Evolutionary conservation across 441 rosid species (phyloP).

Genomic region (Theobroma grandiflorum): DNA sequence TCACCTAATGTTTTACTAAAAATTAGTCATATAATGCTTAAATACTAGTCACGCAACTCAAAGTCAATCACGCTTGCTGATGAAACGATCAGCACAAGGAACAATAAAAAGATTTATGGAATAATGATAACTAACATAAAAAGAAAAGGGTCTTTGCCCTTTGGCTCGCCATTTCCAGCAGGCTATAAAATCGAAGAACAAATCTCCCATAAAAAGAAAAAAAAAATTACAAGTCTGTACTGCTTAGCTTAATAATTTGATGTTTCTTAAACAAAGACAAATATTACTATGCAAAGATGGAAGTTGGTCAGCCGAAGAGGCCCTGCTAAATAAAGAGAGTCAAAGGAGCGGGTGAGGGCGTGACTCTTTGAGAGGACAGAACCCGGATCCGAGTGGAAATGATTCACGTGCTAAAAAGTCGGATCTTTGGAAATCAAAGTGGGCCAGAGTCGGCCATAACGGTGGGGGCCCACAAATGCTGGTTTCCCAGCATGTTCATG

Average conservation of each 20-base stretch:
- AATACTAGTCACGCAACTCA: too few species aligned
- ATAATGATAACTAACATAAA: too few species aligned
- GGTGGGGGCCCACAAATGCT: conserved; percentile 26
- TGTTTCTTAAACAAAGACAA: neutral
- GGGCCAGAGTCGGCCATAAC: neutral
- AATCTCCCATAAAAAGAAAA: neutral
- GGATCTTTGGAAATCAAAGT: conserved; percentile 1
- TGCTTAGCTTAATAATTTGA: neutral
- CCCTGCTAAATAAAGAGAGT: neutral
- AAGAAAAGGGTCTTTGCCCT: too few species aligned
- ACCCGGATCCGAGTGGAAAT: neutral
- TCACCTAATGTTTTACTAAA: too few species aligned
- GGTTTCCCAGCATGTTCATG: conserved; percentile 18
- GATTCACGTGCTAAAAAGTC: conserved; percentile 17
- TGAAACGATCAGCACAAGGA: too few species aligned
- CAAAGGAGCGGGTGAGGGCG: neutral
- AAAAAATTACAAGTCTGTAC: neutral
- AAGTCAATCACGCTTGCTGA: too few species aligned
- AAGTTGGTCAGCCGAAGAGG: neutral
- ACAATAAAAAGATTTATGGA: too few species aligned
- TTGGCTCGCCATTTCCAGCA: too few species aligned
- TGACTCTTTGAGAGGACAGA: neutral
- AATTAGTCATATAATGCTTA: too few species aligned
- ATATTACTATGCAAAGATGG: neutral
- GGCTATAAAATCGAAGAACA: neutral